Evolutionary conservation across 345 rosid species (phyloP).

Genomic region (Citrus mangshanensis): DNA sequence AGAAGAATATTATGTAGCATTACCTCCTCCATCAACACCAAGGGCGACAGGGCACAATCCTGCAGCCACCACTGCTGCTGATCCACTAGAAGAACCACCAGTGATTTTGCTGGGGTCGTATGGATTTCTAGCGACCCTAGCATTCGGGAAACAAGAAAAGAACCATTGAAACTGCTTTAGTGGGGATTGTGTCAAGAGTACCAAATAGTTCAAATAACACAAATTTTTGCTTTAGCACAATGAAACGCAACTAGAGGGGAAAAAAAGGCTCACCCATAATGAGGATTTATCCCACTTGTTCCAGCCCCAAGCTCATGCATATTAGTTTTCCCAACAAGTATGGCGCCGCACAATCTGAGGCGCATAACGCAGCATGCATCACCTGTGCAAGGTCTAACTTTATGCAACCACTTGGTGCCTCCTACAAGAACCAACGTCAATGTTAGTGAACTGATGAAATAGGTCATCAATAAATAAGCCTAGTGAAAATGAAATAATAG

Average conservation of each 20-base stretch:
- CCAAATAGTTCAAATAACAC: background rate
- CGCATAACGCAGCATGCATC: conserved; percentile 62
- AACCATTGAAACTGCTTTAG: background rate
- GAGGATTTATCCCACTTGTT: conserved; percentile 79
- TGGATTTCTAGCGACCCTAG: conserved; percentile 62
- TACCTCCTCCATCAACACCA: conserved; percentile 89
- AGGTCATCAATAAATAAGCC: too few relatives aligned
- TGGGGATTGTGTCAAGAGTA: background rate
- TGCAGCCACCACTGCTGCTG: conserved; percentile 74
- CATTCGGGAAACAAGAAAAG: background rate
- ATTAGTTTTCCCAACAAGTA: conserved; percentile 68
- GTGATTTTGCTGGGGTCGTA: conserved; percentile 41
- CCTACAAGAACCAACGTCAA: conserved; percentile 32
- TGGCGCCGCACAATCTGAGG: conserved; percentile 62
- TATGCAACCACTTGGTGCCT: conserved; percentile 77
- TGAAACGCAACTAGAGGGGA: background rate
- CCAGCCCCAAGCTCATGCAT: conserved; percentile 90
- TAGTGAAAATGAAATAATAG: background rate
- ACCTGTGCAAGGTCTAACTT: conserved; percentile 40
- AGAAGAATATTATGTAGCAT: background rate
- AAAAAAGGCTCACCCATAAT: conserved; percentile 45
- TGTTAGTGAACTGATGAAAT: background rate
- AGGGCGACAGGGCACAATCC: conserved; percentile 76
- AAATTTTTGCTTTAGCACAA: background rate
- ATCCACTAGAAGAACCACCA: conserved; percentile 80